These are phyloP conservation scores for Phytophthora europaea DNA, from an alignment of 352 stramenopile genomes.

Conservation along the genomic window DNA sequence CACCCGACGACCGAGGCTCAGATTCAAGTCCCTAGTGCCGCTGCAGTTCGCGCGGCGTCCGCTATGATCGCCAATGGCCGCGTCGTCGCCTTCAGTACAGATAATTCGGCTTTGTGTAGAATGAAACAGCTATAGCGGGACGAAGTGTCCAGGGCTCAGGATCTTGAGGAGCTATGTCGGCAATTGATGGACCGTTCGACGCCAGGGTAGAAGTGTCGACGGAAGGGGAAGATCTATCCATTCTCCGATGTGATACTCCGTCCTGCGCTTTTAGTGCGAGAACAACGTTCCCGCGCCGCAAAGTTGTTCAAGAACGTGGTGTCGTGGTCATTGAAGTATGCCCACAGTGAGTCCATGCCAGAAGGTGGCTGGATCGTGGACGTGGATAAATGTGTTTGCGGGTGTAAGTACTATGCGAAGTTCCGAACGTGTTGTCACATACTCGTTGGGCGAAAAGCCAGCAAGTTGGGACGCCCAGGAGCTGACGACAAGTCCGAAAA, in stretches of 20 bases:
- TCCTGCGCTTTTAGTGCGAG: not conserved
- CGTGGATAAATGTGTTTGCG: constrained; percentile 3
- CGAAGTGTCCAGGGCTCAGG: not conserved
- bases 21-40: too few relatives aligned
- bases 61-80: not conserved
- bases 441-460: constrained; percentile 8
- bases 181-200: not conserved
- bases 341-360: not conserved
- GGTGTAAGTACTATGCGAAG: constrained; percentile 16
- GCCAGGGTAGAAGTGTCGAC: not conserved
- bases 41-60: too few relatives aligned
- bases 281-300: not conserved
- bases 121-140: not conserved
- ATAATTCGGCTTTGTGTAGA: not conserved
- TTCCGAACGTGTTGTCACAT: constrained; percentile 12
- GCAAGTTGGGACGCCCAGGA: not conserved
- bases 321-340: not conserved
- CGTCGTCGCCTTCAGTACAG: not conserved
- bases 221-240: not conserved
- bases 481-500: not conserved
- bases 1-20: too few relatives aligned
- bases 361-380: constrained; percentile 10
- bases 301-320: not conserved
- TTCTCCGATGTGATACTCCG: not conserved
- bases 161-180: not conserved